A percentile compares a stretch with the other conserved stretches of the same genome.
Conservation (phyloP, 1,139 yeast genomes). For the Groenewaldozyma sp. region DNA sequence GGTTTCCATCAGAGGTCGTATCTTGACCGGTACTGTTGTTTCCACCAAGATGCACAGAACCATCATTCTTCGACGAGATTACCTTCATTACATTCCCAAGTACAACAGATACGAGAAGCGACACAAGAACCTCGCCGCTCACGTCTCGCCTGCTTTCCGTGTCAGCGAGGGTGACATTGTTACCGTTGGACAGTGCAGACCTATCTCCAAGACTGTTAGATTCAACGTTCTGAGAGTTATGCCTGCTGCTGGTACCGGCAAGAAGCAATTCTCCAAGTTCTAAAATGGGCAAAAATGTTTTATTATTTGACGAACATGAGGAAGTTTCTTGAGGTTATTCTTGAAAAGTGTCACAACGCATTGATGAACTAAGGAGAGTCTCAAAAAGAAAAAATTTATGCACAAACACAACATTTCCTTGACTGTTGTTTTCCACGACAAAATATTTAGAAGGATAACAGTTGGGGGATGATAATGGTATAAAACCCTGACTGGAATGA, state of each 20-base stretch:
- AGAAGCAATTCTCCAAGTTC: slow-evolving; percentile 92
- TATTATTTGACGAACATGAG: too few relatives aligned
- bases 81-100: slow-evolving; percentile 99
- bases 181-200: slow-evolving; percentile 99
- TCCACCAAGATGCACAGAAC: slow-evolving; percentile 99
- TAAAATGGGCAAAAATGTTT: too few relatives aligned
- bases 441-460: too few relatives aligned
- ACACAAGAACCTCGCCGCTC: slow-evolving; percentile 99
- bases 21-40: slow-evolving; percentile 90
- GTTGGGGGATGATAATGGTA: too few relatives aligned
- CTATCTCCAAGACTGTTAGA: slow-evolving; percentile 99
- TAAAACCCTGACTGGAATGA: too few relatives aligned
- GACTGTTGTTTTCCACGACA: background rate
- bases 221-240: slow-evolving; percentile 98
- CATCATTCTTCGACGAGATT: slow-evolving; percentile 98
- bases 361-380: too few relatives aligned
- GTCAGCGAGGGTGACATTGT: slow-evolving; percentile 98
- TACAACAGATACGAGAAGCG: slow-evolving; percentile 99
- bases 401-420: background rate
- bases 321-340: too few relatives aligned
- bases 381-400: too few relatives aligned
- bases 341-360: too few relatives aligned
- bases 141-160: slow-evolving; percentile 99
- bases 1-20: slow-evolving; percentile 99
- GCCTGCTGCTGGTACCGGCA: slow-evolving; percentile 75